These are phyloP conservation scores for Triticum monococcum DNA, from an alignment of 176 grass and related monocot genomes.

Conservation along the genomic window DNA sequence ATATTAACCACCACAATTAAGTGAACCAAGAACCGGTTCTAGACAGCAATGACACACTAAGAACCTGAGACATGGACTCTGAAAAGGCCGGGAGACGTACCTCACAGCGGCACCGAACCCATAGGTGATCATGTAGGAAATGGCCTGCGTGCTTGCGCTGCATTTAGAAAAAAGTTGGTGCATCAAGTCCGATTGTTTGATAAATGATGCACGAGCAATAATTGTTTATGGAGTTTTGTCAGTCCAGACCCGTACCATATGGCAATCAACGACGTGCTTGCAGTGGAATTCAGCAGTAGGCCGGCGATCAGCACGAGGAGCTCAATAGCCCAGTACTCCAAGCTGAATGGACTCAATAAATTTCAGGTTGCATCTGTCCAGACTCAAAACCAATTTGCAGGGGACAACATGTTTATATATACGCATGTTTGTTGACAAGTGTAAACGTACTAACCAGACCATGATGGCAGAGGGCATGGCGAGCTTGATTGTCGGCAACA, in stretches of 20 bases:
- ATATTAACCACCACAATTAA: too few relatives aligned
- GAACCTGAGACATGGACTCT: too few relatives aligned
- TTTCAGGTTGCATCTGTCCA: too few relatives aligned
- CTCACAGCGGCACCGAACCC: slow-evolving; percentile 86
- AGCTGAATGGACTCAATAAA: slow-evolving; percentile 30
- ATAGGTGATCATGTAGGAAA: slow-evolving; percentile 80
- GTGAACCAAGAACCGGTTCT: too few relatives aligned
- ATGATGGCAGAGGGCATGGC: slow-evolving; percentile 82
- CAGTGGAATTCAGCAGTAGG: slow-evolving; percentile 67
- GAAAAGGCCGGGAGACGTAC: neutral
- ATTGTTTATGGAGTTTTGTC: too few relatives aligned
- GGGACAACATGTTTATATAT: too few relatives aligned
- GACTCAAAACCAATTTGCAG: neutral
- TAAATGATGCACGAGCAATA: too few relatives aligned
- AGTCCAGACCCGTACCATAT: slow-evolving; percentile 55
- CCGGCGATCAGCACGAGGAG: slow-evolving; percentile 81
- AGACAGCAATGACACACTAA: neutral
- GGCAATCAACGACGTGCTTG: slow-evolving; percentile 82
- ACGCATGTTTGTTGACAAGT: too few relatives aligned
- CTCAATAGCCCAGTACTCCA: slow-evolving; percentile 92
- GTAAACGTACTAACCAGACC: slow-evolving; percentile 62
- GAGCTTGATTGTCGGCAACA: slow-evolving; percentile 67
- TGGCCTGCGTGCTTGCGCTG: slow-evolving; percentile 74
- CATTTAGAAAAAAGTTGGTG: neutral
- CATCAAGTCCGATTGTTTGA: too few relatives aligned